phyloP scores from a whole-genome alignment of 352 stramenopile genomes.

The Sclerospora graminicola region DNA sequence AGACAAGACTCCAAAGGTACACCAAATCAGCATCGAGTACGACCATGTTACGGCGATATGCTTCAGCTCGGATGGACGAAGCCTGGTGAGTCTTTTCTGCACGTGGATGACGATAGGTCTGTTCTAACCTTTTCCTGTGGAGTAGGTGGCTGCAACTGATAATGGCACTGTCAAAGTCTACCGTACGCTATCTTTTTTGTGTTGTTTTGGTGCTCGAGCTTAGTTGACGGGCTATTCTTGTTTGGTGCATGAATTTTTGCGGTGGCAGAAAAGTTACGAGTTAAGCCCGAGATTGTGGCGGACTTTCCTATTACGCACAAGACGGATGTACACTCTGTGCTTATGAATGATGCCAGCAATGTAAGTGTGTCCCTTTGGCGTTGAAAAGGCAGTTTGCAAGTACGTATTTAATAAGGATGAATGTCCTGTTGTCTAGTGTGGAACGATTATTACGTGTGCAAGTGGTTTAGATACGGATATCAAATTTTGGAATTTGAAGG shows the following conservation, averaged over 20 bases:
- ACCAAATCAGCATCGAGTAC: constrained; percentile 70
- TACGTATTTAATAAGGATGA: neutral
- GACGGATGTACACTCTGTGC: constrained; percentile 65
- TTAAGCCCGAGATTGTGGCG: constrained; percentile 54
- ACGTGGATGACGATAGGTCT: neutral
- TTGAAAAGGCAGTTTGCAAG: neutral
- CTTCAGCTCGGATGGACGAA: constrained; percentile 70
- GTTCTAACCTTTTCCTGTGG: neutral
- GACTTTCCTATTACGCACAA: constrained; percentile 62
- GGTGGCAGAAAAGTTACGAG: constrained; percentile 59
- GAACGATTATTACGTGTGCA: constrained; percentile 63
- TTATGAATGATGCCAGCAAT: constrained; percentile 77
- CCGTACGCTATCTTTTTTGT: constrained; percentile 23
- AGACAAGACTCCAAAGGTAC: constrained; percentile 47
- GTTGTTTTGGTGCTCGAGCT: neutral
- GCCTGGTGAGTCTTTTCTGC: constrained; percentile 21
- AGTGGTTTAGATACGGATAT: constrained; percentile 63
- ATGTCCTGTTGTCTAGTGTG: neutral
- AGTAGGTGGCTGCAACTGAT: constrained; percentile 48
- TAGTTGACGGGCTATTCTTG: constrained; percentile 1
- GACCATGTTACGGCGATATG: constrained; percentile 63
- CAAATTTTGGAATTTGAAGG: constrained; percentile 71
- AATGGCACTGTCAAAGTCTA: constrained; percentile 65
- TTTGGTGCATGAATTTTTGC: neutral
- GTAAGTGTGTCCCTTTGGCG: constrained; percentile 9